Percentiles rank a stretch among this genome's conserved stretches.
Evolutionary conservation across 345 rosid species (phyloP).

Genomic region (Laguncularia racemosa): DNA sequence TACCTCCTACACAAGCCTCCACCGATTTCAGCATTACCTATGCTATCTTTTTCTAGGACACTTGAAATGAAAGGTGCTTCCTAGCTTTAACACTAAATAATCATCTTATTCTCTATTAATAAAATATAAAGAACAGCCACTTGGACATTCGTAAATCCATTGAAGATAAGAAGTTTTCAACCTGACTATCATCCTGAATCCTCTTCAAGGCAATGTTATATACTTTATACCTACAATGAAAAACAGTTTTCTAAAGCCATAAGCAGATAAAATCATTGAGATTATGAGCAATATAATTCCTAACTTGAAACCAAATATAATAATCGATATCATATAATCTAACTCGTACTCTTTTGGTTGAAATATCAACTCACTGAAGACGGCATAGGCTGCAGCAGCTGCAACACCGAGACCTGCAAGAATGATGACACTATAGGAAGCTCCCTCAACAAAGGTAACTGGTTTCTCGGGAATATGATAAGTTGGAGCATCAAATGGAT

Average conservation of each 20-base stretch:
- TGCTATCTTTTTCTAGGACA: too few species aligned
- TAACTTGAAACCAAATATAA: background rate
- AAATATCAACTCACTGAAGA: constrained; percentile 84
- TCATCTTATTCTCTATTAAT: too few species aligned
- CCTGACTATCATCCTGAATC: constrained; percentile 93
- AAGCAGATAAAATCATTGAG: constrained; percentile 4
- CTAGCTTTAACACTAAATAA: too few species aligned
- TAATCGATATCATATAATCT: background rate
- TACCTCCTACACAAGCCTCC: too few species aligned
- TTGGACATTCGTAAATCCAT: too few species aligned
- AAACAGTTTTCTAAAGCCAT: constrained; percentile 8
- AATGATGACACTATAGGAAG: constrained; percentile 81
- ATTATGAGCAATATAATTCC: background rate
- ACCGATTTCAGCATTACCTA: too few species aligned
- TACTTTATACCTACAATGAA: constrained; percentile 57
- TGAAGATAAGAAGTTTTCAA: constrained; percentile 14
- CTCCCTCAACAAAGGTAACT: constrained; percentile 88
- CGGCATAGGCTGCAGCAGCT: constrained; percentile 84
- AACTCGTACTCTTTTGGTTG: constrained; percentile 86
- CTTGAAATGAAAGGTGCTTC: too few species aligned
- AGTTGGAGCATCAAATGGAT: constrained; percentile 95
- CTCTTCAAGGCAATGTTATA: constrained; percentile 82
- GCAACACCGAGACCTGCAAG: constrained; percentile 93
- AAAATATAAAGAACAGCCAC: too few species aligned
- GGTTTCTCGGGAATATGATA: constrained; percentile 94